Percentiles rank a stretch among this genome's conserved stretches.
Conservation (phyloP, 2,329 filamentous ascomycete species). For the Fusarium virguliforme region DNA sequence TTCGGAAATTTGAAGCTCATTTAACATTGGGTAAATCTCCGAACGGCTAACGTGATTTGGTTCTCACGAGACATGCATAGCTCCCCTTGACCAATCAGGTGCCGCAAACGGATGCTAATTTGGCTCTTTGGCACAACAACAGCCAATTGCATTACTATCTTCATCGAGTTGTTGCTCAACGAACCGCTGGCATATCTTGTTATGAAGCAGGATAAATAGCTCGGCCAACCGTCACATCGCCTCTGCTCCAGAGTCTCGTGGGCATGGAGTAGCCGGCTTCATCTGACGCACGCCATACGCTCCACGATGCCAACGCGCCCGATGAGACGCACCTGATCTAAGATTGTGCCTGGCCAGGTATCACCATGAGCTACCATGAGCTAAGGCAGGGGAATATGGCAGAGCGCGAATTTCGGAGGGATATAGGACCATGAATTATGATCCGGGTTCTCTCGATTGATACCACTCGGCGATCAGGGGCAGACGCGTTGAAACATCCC, state of each 20-base stretch:
- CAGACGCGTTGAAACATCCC: conserved; percentile 2
- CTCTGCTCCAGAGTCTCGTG: not conserved
- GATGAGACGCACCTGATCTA: not conserved
- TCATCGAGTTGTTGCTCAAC: conserved; percentile 3
- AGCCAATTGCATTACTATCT: conserved; percentile 34
- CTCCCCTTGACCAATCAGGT: conserved; percentile 39
- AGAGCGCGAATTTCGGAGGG: conserved; percentile 1
- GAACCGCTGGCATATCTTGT: conserved; percentile 10
- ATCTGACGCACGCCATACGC: not conserved
- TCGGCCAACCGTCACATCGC: not conserved
- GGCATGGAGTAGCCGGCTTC: conserved; percentile 3
- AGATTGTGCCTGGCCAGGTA: conserved; percentile 1
- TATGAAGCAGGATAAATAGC: not conserved
- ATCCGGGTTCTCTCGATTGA: not conserved
- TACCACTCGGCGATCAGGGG: conserved; percentile 3
- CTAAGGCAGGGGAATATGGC: not conserved
- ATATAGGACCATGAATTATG: not conserved
- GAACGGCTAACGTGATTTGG: conserved; percentile 34
- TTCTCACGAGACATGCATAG: conserved; percentile 40
- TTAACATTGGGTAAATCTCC: conserved; percentile 43
- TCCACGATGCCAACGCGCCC: not conserved
- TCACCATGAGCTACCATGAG: not conserved
- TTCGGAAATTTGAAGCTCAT: conserved; percentile 49
- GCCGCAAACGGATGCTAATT: conserved; percentile 26
- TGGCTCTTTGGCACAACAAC: conserved; percentile 17